A percentile compares a stretch with the other conserved stretches of the same genome.
phyloP scores from a whole-genome alignment of 352 stramenopile species.

The Globisporangium nagaii region DNA sequence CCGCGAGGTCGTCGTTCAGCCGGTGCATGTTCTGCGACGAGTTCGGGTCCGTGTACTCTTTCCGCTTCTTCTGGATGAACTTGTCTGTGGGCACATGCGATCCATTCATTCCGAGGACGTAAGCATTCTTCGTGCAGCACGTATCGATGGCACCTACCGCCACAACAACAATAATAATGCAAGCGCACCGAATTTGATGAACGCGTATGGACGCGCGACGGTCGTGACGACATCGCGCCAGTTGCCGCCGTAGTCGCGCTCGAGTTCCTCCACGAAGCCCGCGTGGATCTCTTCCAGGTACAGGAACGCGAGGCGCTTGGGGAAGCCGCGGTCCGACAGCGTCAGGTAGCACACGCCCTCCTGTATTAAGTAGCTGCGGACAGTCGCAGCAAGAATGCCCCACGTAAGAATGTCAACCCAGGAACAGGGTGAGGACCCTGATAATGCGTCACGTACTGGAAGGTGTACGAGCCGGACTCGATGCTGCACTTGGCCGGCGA shows the following conservation, averaged over 20 bases:
- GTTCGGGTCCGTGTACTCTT: slow-evolving; percentile 96
- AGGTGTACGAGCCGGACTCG: slow-evolving; percentile 89
- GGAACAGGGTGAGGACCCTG: no score
- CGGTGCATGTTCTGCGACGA: slow-evolving; percentile 94
- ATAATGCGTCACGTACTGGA: slow-evolving; percentile 91
- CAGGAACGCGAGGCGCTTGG: slow-evolving; percentile 96
- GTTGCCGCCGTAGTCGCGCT: slow-evolving; percentile 87
- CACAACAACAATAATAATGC: background rate
- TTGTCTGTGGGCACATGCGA: slow-evolving; percentile 81
- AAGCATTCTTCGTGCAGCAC: background rate
- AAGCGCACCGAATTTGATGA: slow-evolving; percentile 95
- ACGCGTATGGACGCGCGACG: slow-evolving; percentile 96
- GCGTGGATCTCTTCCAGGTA: slow-evolving; percentile 96
- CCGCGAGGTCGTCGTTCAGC: slow-evolving; percentile 96
- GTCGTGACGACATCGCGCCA: slow-evolving; percentile 93
- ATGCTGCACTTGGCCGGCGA: slow-evolving; percentile 93
- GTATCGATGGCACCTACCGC: no score
- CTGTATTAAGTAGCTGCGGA: slow-evolving; percentile 93
- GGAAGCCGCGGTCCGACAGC: slow-evolving; percentile 94
- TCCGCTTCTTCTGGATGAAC: slow-evolving; percentile 96
- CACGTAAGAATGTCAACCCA: no score
- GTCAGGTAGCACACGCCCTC: slow-evolving; percentile 97
- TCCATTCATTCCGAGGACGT: background rate
- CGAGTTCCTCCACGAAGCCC: slow-evolving; percentile 93
- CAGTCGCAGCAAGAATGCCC: background rate